A percentile compares a stretch with the other conserved stretches of the same genome.
Evolutionary conservation across 2,329 filamentous ascomycete genomes (phyloP).

Genomic region (Fusarium tanahbumbuense): DNA sequence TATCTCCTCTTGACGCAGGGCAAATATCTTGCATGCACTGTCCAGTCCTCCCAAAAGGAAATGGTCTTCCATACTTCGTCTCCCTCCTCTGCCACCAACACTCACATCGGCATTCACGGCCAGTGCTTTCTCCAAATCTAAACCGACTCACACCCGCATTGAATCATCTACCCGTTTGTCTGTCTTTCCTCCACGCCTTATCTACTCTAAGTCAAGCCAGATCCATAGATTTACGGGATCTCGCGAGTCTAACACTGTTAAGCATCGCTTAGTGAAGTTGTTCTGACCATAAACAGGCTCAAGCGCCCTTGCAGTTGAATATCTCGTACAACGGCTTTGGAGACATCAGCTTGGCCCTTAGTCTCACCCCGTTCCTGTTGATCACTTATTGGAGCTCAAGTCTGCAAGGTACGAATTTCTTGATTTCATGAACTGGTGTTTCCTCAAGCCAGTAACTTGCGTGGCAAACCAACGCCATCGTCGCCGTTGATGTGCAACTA

Average conservation of each 20-base stretch:
- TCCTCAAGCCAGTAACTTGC: conserved; percentile 4
- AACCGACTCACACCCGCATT: conserved; percentile 41
- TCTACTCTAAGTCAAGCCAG: conserved; percentile 15
- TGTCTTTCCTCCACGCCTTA: conserved; percentile 38
- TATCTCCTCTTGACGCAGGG: conserved; percentile 46
- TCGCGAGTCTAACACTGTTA: conserved; percentile 20
- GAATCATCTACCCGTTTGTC: conserved; percentile 37
- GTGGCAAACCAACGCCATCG: conserved; percentile 21
- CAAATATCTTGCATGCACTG: conserved; percentile 50
- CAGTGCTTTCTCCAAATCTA: conserved; percentile 48
- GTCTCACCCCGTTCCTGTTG: conserved; percentile 34
- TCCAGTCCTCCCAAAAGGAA: conserved; percentile 50
- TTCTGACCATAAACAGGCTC: conserved; percentile 42
- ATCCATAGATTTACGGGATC: conserved; percentile 21
- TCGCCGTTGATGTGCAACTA: background rate
- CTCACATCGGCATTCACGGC: conserved; percentile 40
- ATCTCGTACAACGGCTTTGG: conserved; percentile 18
- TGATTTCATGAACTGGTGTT: conserved; percentile 7
- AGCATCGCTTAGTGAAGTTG: conserved; percentile 11
- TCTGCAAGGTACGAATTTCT: conserved; percentile 34
- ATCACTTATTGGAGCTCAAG: conserved; percentile 22
- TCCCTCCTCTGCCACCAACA: conserved; percentile 43
- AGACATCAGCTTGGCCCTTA: conserved; percentile 32
- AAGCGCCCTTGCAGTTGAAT: conserved; percentile 37
- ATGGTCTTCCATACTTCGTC: conserved; percentile 48